Evolutionary conservation across 73 alveolate genomes (phyloP).

Genomic region (Paramecium bursaria): DNA sequence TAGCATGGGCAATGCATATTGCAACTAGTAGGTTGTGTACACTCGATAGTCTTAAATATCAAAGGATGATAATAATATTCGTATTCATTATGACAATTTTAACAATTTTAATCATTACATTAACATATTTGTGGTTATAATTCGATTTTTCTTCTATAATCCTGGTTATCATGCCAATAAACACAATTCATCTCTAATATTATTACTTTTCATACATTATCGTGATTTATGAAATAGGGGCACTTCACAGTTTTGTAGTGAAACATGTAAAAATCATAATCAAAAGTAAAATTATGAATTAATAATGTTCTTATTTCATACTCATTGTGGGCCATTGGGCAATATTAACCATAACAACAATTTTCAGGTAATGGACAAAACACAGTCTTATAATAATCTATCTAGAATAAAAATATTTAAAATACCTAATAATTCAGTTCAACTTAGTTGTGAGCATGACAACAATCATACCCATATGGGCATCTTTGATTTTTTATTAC

Average conservation of each 20-base stretch:
- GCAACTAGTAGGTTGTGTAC: constrained; percentile 41
- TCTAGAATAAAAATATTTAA: constrained; percentile 2
- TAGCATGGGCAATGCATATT: constrained; percentile 21
- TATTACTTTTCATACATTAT: constrained; percentile 74
- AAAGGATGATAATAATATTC: constrained; percentile 73
- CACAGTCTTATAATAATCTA: constrained; percentile 82
- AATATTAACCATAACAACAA: constrained; percentile 86
- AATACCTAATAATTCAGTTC: constrained; percentile 80
- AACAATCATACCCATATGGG: constrained; percentile 80
- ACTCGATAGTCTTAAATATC: constrained; percentile 66
- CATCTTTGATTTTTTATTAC: constrained; percentile 76
- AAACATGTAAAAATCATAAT: constrained; percentile 83
- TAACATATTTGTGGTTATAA: constrained; percentile 70
- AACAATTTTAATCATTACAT: constrained; percentile 67
- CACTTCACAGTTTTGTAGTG: constrained; percentile 96
- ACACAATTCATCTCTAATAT: constrained; percentile 77
- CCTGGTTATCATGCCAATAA: constrained; percentile 95
- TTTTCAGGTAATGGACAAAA: constrained; percentile 82
- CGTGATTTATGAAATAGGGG: constrained; percentile 91
- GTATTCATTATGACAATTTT: constrained; percentile 73
- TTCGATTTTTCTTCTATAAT: constrained; percentile 91
- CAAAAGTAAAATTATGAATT: constrained; percentile 76
- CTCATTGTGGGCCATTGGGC: constrained; percentile 90
- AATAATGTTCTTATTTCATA: constrained; percentile 81
- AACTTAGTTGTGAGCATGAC: constrained; percentile 85